phyloP scores from a whole-genome alignment of 1,284 basidiomycete species.

The Takashimella koratensis region DNA sequence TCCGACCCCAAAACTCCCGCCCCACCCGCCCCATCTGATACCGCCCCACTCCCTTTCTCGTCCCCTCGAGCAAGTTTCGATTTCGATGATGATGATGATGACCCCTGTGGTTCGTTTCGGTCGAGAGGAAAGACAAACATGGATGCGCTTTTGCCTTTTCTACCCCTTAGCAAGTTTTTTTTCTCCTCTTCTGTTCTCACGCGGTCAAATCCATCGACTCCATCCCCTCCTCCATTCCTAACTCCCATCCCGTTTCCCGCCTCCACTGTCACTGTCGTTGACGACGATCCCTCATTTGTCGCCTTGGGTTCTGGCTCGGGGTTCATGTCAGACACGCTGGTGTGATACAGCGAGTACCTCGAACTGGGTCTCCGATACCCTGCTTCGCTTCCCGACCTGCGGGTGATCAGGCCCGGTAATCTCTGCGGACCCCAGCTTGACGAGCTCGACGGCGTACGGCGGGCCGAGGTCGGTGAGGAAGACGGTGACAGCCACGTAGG shows the following conservation, averaged over 20 bases:
- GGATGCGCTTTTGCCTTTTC: neutral
- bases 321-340: neutral
- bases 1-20: too few relatives aligned
- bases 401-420: neutral
- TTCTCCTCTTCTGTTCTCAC: neutral
- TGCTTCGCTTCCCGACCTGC: neutral
- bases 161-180: neutral
- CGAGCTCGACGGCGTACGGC: neutral
- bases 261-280: too few relatives aligned
- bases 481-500: neutral
- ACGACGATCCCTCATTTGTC: too few relatives aligned
- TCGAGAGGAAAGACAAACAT: neutral
- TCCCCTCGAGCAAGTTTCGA: neutral
- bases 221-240: too few relatives aligned
- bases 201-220: too few relatives aligned
- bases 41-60: too few relatives aligned
- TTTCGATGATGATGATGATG: neutral
- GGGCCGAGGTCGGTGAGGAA: neutral
- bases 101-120: neutral
- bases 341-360: neutral
- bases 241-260: too few relatives aligned
- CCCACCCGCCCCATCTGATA: too few relatives aligned
- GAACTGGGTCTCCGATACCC: neutral
- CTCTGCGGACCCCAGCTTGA: neutral
- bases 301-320: too few relatives aligned